Percentiles rank a stretch among this genome's conserved stretches.
Conservation (phyloP, 306 rosid species). For the Trichosanthes truncata region DNA sequence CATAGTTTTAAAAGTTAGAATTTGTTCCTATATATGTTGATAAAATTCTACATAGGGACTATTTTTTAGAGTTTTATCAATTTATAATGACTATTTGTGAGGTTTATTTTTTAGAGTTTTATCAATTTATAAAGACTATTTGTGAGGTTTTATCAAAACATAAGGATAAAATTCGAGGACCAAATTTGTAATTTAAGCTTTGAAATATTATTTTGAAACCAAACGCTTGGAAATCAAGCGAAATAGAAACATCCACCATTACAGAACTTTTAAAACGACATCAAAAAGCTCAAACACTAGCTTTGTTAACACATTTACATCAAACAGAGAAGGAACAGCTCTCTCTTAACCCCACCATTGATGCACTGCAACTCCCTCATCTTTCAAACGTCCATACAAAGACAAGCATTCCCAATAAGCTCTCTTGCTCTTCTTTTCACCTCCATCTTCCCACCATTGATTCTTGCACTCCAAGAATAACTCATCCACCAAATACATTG, state of each 20-base stretch:
- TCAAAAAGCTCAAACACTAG: background rate
- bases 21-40: too few relatives aligned
- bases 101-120: too few relatives aligned
- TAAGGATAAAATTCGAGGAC: too few relatives aligned
- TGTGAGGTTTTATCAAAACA: too few relatives aligned
- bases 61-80: too few relatives aligned
- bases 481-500: constrained; percentile 50
- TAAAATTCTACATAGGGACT: too few relatives aligned
- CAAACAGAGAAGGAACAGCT: background rate
- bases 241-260: background rate
- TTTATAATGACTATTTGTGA: too few relatives aligned
- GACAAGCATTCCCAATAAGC: constrained; percentile 63
- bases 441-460: constrained; percentile 45
- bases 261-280: background rate
- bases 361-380: constrained; percentile 63
- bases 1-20: too few relatives aligned
- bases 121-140: too few relatives aligned
- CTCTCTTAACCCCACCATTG: constrained; percentile 51
- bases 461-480: constrained; percentile 60
- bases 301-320: background rate
- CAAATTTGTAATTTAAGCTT: too few relatives aligned
- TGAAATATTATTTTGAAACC: too few relatives aligned
- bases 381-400: constrained; percentile 56
- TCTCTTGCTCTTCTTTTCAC: constrained; percentile 24
- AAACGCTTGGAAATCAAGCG: too few relatives aligned